Conservation (phyloP, 192 early-diverging fungal genomes). For the Coemansia sp. region DNA sequence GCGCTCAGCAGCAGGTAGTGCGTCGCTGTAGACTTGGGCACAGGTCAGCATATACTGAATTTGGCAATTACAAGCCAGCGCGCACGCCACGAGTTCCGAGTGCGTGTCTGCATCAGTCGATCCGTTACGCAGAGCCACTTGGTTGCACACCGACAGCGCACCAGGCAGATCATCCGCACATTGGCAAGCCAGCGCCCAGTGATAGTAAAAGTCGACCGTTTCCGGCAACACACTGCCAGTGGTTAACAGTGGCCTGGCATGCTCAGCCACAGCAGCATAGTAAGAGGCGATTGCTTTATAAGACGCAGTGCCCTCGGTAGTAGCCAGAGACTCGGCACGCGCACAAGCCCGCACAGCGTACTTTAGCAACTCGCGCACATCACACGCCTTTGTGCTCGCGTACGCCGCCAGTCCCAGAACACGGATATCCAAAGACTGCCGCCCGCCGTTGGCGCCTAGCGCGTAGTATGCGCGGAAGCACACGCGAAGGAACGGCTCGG, state of each 20-base stretch:
- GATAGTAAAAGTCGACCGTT: slow-evolving; percentile 2
- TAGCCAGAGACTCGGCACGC: neutral
- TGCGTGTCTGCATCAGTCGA: neutral
- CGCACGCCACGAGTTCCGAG: slow-evolving; percentile 2
- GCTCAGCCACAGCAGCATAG: slow-evolving; percentile 18
- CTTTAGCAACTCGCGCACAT: slow-evolving; percentile 37
- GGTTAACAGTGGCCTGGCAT: slow-evolving; percentile 1
- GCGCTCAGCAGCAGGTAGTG: neutral
- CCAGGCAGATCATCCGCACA: neutral
- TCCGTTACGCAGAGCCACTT: neutral
- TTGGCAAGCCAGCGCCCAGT: neutral
- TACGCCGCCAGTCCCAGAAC: slow-evolving; percentile 29
- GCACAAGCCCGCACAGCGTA: slow-evolving; percentile 18
- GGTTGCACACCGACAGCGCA: neutral
- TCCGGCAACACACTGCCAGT: neutral
- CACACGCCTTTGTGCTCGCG: slow-evolving; percentile 26
- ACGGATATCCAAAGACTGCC: slow-evolving; percentile 16
- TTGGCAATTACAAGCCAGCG: slow-evolving; percentile 10
- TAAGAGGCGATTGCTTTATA: slow-evolving; percentile 2
- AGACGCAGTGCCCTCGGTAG: neutral
- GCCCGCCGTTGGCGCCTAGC: slow-evolving; percentile 10
- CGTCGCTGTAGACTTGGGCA: neutral
- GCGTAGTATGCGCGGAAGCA: slow-evolving; percentile 49
- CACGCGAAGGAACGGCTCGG: slow-evolving; percentile 22
- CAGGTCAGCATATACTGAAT: neutral